Conservation (phyloP, 2,329 filamentous ascomycete genomes). For the Daldinia sp. region DNA sequence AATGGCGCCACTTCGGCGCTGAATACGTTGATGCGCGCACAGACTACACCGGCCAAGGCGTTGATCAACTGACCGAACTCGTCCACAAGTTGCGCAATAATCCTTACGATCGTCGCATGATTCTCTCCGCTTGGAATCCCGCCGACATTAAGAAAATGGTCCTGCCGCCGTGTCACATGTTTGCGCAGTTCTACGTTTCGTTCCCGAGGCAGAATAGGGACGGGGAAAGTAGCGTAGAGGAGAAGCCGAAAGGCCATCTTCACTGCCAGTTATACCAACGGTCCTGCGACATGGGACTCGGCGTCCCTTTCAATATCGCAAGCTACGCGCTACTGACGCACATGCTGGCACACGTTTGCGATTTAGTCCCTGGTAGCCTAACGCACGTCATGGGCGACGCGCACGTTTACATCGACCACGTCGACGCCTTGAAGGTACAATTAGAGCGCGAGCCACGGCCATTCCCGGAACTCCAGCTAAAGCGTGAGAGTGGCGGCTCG, state of each 20-base stretch:
- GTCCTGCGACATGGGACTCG: slow-evolving; percentile 96
- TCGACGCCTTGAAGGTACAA: slow-evolving; percentile 86
- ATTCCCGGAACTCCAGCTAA: slow-evolving; percentile 84
- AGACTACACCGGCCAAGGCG: slow-evolving; percentile 88
- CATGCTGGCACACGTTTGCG: slow-evolving; percentile 90
- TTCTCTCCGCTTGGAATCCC: slow-evolving; percentile 97
- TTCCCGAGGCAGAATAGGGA: slow-evolving; percentile 61
- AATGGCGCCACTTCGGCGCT: slow-evolving; percentile 98
- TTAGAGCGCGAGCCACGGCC: slow-evolving; percentile 81
- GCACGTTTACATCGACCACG: slow-evolving; percentile 95
- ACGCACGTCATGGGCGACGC: slow-evolving; percentile 98
- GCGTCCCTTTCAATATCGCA: slow-evolving; percentile 98
- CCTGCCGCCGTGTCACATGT: slow-evolving; percentile 85
- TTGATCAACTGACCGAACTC: slow-evolving; percentile 94
- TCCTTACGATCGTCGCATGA: slow-evolving; percentile 90
- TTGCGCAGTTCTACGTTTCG: slow-evolving; percentile 83
- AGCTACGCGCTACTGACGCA: slow-evolving; percentile 93
- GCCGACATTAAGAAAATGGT: slow-evolving; percentile 79
- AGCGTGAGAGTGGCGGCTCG: slow-evolving; percentile 73
- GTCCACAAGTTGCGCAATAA: slow-evolving; percentile 84
- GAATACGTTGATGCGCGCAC: slow-evolving; percentile 82
- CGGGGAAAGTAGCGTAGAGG: slow-evolving; percentile 40
- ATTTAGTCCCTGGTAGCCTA: slow-evolving; percentile 85
- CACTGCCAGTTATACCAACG: slow-evolving; percentile 94
- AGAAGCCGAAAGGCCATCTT: slow-evolving; percentile 72